Evolutionary conservation across 1,284 basidiomycete species (phyloP), one percentile per base, ranked within the genome.

Genomic region (Quambalaria eucalypti): DNA sequence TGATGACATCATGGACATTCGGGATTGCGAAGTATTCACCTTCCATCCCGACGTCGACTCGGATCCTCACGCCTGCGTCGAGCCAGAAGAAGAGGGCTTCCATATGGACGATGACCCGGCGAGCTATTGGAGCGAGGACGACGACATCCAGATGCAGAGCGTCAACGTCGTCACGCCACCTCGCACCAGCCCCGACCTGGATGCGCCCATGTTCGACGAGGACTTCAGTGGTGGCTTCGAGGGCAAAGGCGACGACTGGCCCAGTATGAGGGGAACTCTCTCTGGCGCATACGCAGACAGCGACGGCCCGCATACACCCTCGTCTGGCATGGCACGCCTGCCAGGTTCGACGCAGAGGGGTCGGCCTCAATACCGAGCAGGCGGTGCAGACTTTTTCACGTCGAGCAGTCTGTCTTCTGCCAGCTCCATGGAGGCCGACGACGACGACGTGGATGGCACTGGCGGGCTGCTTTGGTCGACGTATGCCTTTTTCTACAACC

Each of bases 401-500:
- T 46, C 42, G 42, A 46, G 42, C 25, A 46, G 42, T 46, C 42
- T 46, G 3, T 23, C 42, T 12, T 46, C 42, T 25, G 19, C 42
- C 23, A 36, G 31, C 36, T 30, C 49, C 16, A 28, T 19, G 26
- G 31, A 21, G 12, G 12, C 7, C 8, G 56, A 58, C 30, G 64
- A 67, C 28, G 87, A 88, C 73, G 73, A 74, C 78, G n/a, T 78
- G 76, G 59, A 80, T 76, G 61, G 77, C 64, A 70, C 72, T 14
- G 90, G 90, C 48, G 87, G 90, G 4, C 80, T 97, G 56, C 80
- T 97, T 5, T 97, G 92, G 93, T 90, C 88, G 31, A 91, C 89
- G 14, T 90, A 96, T 76, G 95, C 90, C 84, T 96, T 98, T 80
- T 95, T 98, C 80, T 82, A 92, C 74, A 95, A 92, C 80, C 83